phyloP scores from a whole-genome alignment of 1,139 yeast genomes.

The Kodamaea sp. region DNA sequence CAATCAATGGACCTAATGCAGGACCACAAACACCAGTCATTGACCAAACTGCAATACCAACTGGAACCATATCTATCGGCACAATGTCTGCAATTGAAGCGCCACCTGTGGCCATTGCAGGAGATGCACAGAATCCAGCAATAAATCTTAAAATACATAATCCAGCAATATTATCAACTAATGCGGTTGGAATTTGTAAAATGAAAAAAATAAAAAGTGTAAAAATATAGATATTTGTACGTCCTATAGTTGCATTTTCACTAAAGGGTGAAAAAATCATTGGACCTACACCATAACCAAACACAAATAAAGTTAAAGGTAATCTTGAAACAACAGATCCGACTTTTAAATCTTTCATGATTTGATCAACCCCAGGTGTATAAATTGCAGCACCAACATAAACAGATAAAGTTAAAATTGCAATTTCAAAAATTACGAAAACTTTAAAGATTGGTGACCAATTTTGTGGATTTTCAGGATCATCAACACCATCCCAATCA shows the following conservation, averaged over 20 bases:
- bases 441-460: conserved; percentile 44
- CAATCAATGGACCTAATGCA: conserved; percentile 34
- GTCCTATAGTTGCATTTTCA: conserved; percentile 47
- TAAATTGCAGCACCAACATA: conserved; percentile 61
- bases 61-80: conserved; percentile 25
- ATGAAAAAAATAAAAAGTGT: conserved; percentile 28
- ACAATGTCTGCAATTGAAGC: conserved; percentile 32
- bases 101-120: conserved; percentile 36
- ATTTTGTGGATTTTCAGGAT: conserved; percentile 56
- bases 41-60: conserved; percentile 33
- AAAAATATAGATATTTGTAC: conserved; percentile 38
- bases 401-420: conserved; percentile 47
- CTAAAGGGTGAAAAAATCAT: conserved; percentile 36
- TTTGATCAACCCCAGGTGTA: conserved; percentile 47
- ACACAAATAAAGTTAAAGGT: conserved; percentile 34
- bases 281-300: conserved; percentile 40
- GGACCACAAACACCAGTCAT: conserved; percentile 37
- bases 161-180: conserved; percentile 27
- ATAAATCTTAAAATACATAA: conserved; percentile 30
- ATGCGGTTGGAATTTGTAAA: conserved; percentile 31
- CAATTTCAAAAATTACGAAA: conserved; percentile 36
- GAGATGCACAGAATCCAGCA: conserved; percentile 33
- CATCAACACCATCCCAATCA: conserved; percentile 48
- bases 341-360: conserved; percentile 28
- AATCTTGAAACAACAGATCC: conserved; percentile 24